Conservation (phyloP, 345 rosid genomes). For the Clausena lansium region DNA sequence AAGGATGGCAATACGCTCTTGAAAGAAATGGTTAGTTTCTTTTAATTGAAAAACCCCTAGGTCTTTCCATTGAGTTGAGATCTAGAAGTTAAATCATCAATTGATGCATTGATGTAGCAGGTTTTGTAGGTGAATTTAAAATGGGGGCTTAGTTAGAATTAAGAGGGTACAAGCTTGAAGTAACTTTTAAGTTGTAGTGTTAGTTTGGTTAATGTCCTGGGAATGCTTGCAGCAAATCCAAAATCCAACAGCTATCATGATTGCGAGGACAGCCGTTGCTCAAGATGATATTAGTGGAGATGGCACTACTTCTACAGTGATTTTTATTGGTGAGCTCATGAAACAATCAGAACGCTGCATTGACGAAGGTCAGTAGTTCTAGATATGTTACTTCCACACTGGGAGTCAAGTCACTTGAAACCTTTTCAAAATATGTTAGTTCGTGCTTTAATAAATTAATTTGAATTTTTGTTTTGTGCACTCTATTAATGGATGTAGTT, state of each 20-base stretch:
- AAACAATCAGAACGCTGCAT: slow-evolving; percentile 96
- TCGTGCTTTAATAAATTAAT: not conserved
- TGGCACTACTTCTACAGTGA: slow-evolving; percentile 93
- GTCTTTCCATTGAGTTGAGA: not conserved
- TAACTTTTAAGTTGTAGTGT: not conserved
- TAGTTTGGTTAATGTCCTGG: slow-evolving; percentile 17
- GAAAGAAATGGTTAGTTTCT: slow-evolving; percentile 75
- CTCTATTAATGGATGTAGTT: not conserved
- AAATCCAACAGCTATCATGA: slow-evolving; percentile 97
- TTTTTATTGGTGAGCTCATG: slow-evolving; percentile 97
- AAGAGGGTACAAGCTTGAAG: not conserved
- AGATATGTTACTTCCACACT: not conserved
- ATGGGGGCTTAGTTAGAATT: not conserved
- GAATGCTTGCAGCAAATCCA: slow-evolving; percentile 82
- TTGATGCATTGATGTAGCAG: not conserved
- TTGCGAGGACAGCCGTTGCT: slow-evolving; percentile 98
- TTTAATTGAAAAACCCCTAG: not conserved
- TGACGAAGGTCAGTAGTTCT: slow-evolving; percentile 67
- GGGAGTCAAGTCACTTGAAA: not conserved
- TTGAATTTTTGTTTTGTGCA: not conserved
- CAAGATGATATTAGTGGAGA: slow-evolving; percentile 98
- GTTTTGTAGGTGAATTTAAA: not conserved
- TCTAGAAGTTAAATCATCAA: not conserved
- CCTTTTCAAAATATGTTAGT: not conserved
- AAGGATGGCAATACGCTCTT: slow-evolving; percentile 95